Evolutionary conservation across 2,329 filamentous ascomycete genomes (phyloP), one percentile per base, ranked within the genome.

Genomic region (Fusarium begoniae): DNA sequence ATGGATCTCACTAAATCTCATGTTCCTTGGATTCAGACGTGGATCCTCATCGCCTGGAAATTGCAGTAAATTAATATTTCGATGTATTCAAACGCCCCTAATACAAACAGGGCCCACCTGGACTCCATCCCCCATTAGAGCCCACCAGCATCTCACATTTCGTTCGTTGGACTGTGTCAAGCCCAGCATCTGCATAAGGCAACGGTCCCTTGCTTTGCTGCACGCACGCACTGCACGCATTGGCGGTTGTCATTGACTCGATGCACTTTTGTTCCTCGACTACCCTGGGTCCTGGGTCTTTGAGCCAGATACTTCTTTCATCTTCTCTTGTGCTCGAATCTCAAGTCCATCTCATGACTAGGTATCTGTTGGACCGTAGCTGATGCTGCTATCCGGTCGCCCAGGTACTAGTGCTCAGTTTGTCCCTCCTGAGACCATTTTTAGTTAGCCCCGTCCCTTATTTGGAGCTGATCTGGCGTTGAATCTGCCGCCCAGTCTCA

Each of bases 11-110:
- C 41, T 43, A 62, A 53, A 37, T 51, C 53, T 38, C 43, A 44
- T 63, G 41, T 41, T 54, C 41, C 56, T 62, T 48, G 44, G 53
- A 57, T 50, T 56, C 64, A 48, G 54, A 51, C 66, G 68, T 74
- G 71, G 72, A 63, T 69, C 72, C 71, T 55, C 72, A 45, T 65
- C 51, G 63, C 37, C 72, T 74, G 72, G 72, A 74, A 74, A 74
- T 74, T 74, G 48, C 72, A 74, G 72, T 50, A 58, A 68, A 62
- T 50, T 58, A 71, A 57, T 57, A 62, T 68, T 67, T 68, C 41
- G 43, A 67, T 55, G 61, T 73, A 70, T 62, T 66, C 66, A 67
- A 74, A 67, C 38, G 67, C 71, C 72, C 72, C 72, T 65, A 74
- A 72, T 74, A 72, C 56, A 69, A 70, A 65, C 60, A 66, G 63